Conservation (phyloP, 495 filamentous ascomycete species). For the Hypomontagnella monticulosa region DNA sequence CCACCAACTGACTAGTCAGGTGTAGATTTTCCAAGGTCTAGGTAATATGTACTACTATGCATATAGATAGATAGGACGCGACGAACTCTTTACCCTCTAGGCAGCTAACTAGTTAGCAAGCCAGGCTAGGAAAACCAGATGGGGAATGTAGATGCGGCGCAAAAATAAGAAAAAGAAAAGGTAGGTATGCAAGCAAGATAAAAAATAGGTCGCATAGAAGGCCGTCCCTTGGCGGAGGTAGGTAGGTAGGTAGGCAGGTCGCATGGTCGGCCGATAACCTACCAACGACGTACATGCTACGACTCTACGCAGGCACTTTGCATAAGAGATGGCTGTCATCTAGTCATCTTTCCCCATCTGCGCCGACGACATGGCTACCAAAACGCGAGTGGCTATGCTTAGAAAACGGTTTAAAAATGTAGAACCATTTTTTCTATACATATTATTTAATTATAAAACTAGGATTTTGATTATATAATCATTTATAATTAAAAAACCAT, state of each 20-base stretch:
- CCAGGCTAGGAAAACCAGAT: constrained; percentile 14
- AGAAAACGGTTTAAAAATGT: no score
- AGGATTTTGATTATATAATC: no score
- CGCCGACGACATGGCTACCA: background rate
- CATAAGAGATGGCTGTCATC: constrained; percentile 3
- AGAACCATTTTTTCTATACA: no score
- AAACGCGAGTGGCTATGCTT: no score
- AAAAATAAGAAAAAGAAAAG: constrained; percentile 7
- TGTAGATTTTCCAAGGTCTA: constrained; percentile 12
- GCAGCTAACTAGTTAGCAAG: background rate
- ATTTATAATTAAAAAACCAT: no score
- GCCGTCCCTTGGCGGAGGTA: constrained; percentile 11
- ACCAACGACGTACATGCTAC: background rate
- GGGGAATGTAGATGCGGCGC: constrained; percentile 34
- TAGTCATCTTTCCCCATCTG: background rate
- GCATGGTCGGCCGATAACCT: background rate
- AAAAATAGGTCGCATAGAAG: constrained; percentile 13
- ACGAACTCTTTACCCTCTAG: background rate
- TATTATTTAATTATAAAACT: no score
- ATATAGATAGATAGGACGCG: constrained; percentile 1
- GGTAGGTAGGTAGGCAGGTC: constrained; percentile 1
- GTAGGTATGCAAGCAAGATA: background rate
- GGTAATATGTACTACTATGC: background rate
- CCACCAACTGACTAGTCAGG: constrained; percentile 1
- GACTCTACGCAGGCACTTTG: constrained; percentile 23